phyloP scores from a whole-genome alignment of 805 yeast species.

The Suhomyces kilbournensis region DNA sequence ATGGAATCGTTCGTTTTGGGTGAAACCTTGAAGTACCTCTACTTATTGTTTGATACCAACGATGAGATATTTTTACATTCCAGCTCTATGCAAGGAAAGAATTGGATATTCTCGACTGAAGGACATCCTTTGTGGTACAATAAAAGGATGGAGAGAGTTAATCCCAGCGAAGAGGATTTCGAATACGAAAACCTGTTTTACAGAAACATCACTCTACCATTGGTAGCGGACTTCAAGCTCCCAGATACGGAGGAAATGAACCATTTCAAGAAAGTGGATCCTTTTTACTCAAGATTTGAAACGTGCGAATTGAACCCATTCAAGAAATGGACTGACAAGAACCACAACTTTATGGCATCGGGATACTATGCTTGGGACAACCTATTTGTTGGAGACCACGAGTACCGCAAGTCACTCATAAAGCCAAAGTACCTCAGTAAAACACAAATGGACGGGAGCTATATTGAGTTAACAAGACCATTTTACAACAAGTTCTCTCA shows the following conservation, averaged over 20 bases:
- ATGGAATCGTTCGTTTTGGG: constrained; percentile 91
- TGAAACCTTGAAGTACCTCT: constrained; percentile 83
- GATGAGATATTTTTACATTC: constrained; percentile 44
- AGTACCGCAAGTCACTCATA: constrained; percentile 37
- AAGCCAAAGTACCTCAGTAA: constrained; percentile 37
- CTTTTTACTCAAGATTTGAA: constrained; percentile 17
- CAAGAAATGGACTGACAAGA: neutral
- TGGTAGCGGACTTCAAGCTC: constrained; percentile 6
- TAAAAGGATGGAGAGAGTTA: constrained; percentile 7
- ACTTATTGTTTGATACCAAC: constrained; percentile 69
- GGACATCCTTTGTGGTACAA: constrained; percentile 87
- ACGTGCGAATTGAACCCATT: constrained; percentile 33
- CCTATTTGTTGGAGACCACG: constrained; percentile 46
- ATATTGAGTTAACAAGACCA: constrained; percentile 26
- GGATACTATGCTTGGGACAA: constrained; percentile 33
- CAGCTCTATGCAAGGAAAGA: constrained; percentile 34
- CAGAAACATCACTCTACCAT: constrained; percentile 17
- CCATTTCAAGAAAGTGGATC: constrained; percentile 13
- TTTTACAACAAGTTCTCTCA: constrained; percentile 30
- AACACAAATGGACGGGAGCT: constrained; percentile 20
- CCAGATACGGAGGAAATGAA: constrained; percentile 10
- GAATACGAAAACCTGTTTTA: constrained; percentile 1
- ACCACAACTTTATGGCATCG: constrained; percentile 30
- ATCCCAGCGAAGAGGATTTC: neutral
- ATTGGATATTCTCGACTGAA: constrained; percentile 75